Percentiles rank a stretch among this genome's conserved stretches.
Evolutionary conservation across 2,329 filamentous ascomycete species (phyloP).

Genomic region (Orbilia blumenaviensis): DNA sequence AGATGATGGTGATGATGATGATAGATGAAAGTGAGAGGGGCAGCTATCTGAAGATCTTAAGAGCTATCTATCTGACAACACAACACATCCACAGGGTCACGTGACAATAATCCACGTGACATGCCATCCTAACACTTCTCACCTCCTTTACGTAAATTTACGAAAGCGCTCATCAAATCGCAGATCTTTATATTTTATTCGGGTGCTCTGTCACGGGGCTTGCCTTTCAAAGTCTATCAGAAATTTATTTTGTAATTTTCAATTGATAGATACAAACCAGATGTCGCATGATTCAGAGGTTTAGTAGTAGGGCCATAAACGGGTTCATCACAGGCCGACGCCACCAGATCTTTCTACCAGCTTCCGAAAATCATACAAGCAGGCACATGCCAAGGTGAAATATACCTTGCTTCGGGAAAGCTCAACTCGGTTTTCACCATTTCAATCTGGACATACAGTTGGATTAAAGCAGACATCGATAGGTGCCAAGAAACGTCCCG

Average conservation of each 20-base stretch:
- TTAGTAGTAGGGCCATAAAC: conserved; percentile 15
- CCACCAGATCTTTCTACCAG: conserved; percentile 25
- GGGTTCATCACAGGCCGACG: conserved; percentile 21
- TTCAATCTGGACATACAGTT: background rate
- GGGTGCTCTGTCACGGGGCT: conserved; percentile 11
- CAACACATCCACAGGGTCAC: too few species aligned
- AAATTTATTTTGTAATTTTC: conserved; percentile 30
- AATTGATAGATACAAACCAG: background rate
- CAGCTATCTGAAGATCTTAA: too few species aligned
- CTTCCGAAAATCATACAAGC: conserved; percentile 9
- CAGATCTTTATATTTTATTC: background rate
- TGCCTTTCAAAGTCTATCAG: conserved; percentile 31
- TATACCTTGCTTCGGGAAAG: background rate
- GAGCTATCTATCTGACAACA: too few species aligned
- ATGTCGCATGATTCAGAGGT: background rate
- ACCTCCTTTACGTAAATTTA: background rate
- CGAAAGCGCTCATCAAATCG: background rate
- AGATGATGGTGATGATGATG: too few species aligned
- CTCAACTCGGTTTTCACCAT: conserved; percentile 14
- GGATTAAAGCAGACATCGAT: background rate
- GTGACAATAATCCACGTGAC: too few species aligned
- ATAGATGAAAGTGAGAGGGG: too few species aligned
- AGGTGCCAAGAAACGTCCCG: background rate
- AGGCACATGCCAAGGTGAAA: background rate
- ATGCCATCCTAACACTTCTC: too few species aligned